phyloP scores from a whole-genome alignment of 202 grass and related monocot genomes.

The Carex sylvatica region DNA sequence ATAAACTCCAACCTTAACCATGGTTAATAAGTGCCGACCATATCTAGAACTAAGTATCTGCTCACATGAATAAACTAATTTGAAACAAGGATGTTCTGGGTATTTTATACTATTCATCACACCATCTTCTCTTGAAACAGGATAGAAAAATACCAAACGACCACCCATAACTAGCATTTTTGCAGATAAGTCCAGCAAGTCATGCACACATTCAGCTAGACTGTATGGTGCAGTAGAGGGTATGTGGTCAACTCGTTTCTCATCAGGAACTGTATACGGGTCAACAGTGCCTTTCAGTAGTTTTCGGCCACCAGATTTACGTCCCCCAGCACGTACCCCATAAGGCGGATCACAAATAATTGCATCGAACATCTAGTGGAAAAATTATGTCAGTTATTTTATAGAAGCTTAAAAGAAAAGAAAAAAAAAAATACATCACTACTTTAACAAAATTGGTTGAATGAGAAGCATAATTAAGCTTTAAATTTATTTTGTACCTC shows the following conservation, averaged over 20 bases:
- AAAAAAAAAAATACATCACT: neutral
- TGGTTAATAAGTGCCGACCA: constrained; percentile 75
- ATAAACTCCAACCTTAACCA: constrained; percentile 61
- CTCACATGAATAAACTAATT: constrained; percentile 57
- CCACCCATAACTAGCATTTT: constrained; percentile 88
- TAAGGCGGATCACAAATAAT: constrained; percentile 96
- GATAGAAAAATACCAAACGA: constrained; percentile 78
- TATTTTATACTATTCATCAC: constrained; percentile 20
- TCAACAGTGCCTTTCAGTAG: constrained; percentile 58
- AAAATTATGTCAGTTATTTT: constrained; percentile 13
- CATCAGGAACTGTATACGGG: constrained; percentile 83
- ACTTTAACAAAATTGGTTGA: neutral
- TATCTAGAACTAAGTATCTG: constrained; percentile 85
- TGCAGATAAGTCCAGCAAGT: constrained; percentile 69
- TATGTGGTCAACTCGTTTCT: constrained; percentile 81
- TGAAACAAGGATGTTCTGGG: constrained; percentile 88
- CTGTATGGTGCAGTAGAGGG: constrained; percentile 83
- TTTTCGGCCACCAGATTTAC: constrained; percentile 89
- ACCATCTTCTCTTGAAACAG: constrained; percentile 59
- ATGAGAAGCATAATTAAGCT: neutral
- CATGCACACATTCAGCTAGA: constrained; percentile 74
- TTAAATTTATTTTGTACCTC: constrained; percentile 45
- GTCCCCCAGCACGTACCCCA: constrained; percentile 87
- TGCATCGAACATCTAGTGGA: constrained; percentile 67
- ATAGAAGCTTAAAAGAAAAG: neutral